Percentiles rank a stretch among this genome's conserved stretches.
Conservation (phyloP, 2,329 filamentous ascomycete genomes). For the Alternaria sp. region DNA sequence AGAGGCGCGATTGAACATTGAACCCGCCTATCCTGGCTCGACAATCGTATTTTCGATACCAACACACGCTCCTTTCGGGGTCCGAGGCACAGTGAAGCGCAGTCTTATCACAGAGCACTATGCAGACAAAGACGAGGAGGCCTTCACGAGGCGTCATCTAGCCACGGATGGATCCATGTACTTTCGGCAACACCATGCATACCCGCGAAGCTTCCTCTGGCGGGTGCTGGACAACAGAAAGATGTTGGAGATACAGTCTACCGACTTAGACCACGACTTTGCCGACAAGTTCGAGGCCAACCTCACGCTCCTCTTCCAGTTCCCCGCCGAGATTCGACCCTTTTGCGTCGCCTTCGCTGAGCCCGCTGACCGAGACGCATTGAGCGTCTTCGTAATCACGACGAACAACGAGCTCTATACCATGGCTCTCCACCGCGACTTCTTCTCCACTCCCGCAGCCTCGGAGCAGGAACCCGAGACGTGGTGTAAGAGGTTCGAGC, state of each 20-base stretch:
- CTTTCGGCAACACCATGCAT: slow-evolving; percentile 77
- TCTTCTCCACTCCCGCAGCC: slow-evolving; percentile 74
- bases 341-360: slow-evolving; percentile 86
- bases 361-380: slow-evolving; percentile 75
- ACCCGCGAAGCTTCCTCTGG: slow-evolving; percentile 90
- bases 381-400: slow-evolving; percentile 83
- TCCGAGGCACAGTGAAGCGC: slow-evolving; percentile 43
- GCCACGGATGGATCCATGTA: slow-evolving; percentile 81
- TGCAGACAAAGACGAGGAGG: slow-evolving; percentile 69
- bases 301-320: slow-evolving; percentile 79
- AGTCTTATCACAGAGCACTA: slow-evolving; percentile 50
- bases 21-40: slow-evolving; percentile 73
- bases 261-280: slow-evolving; percentile 78
- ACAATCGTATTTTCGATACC: slow-evolving; percentile 69
- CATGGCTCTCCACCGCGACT: slow-evolving; percentile 81
- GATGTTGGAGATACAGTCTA: slow-evolving; percentile 81
- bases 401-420: slow-evolving; percentile 82
- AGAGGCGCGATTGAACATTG: slow-evolving; percentile 85
- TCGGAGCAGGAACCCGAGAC: slow-evolving; percentile 78
- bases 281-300: slow-evolving; percentile 71
- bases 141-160: slow-evolving; percentile 76
- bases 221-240: slow-evolving; percentile 81
- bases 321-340: slow-evolving; percentile 75
- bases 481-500: slow-evolving; percentile 76
- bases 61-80: slow-evolving; percentile 43